A percentile compares a stretch with the other conserved stretches of the same genome.
Evolutionary conservation across 345 rosid genomes (phyloP).

Genomic region (Populus deltoides): DNA sequence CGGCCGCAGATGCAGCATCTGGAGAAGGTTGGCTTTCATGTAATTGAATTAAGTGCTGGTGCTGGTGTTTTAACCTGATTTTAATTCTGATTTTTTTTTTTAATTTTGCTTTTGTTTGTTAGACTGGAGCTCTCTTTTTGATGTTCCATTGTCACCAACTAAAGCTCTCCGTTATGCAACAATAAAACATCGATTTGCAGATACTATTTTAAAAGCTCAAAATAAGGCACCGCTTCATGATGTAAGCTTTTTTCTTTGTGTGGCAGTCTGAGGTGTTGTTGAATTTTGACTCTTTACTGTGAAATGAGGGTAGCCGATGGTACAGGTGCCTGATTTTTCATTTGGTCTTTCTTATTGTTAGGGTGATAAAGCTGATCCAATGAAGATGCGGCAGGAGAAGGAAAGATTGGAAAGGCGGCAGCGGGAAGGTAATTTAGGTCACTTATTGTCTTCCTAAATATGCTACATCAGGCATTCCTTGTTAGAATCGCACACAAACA

Average conservation of each 20-base stretch:
- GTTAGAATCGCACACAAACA: background rate
- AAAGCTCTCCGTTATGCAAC: conserved; percentile 85
- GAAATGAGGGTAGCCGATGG: background rate
- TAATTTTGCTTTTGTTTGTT: conserved; percentile 13
- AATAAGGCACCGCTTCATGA: conserved; percentile 58
- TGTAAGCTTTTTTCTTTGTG: conserved; percentile 28
- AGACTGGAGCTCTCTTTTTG: conserved; percentile 46
- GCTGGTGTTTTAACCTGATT: background rate
- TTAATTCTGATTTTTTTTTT: background rate
- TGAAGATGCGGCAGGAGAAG: conserved; percentile 57
- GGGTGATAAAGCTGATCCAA: conserved; percentile 64
- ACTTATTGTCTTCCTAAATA: background rate
- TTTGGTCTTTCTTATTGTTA: conserved; percentile 15
- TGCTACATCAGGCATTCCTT: background rate
- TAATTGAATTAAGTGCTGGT: background rate
- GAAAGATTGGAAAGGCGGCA: conserved; percentile 64
- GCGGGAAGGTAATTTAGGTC: conserved; percentile 57
- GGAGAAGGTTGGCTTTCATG: conserved; percentile 46
- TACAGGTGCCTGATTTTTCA: background rate
- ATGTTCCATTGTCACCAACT: conserved; percentile 56
- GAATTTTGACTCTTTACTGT: background rate
- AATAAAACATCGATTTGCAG: conserved; percentile 71
- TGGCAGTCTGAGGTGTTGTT: background rate
- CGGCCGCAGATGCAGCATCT: conserved; percentile 33
- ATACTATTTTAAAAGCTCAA: conserved; percentile 63